Conservation (phyloP, 768 basidiomycete species). For the Mycena albidolilacea region DNA sequence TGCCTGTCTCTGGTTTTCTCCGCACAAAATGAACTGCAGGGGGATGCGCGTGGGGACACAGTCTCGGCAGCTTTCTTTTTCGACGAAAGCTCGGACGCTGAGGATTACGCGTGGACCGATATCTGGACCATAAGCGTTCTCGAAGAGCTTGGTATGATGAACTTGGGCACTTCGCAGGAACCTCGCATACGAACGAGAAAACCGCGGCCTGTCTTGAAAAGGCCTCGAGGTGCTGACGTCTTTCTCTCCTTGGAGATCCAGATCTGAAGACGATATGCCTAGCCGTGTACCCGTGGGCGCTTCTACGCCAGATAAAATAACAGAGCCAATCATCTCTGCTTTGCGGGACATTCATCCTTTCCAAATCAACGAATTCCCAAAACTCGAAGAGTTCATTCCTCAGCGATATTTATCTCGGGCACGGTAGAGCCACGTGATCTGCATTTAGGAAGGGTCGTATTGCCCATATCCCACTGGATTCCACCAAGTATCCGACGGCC, state of each 20-base stretch:
- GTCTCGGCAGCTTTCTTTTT: constrained; percentile 31
- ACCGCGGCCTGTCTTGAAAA: constrained; percentile 28
- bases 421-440: too few relatives aligned
- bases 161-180: background rate
- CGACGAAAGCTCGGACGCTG: constrained; percentile 6
- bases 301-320: background rate
- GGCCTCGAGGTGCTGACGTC: background rate
- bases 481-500: too few relatives aligned
- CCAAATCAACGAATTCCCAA: constrained; percentile 27
- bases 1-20: constrained; percentile 24
- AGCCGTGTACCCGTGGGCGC: background rate
- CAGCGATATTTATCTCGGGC: constrained; percentile 40
- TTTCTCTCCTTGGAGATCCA: constrained; percentile 3
- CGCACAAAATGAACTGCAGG: constrained; percentile 31
- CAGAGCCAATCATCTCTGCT: background rate
- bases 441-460: too few relatives aligned
- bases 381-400: constrained; percentile 45
- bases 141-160: constrained; percentile 23
- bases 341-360: constrained; percentile 1
- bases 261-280: constrained; percentile 3
- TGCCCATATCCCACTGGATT: too few relatives aligned
- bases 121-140: constrained; percentile 35
- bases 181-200: constrained; percentile 23
- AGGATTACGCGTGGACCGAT: constrained; percentile 34
- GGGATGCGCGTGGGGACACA: constrained; percentile 35